Base-by-base conservation (phyloP, 495 filamentous ascomycete species). In the Cercophora samala region DNA sequence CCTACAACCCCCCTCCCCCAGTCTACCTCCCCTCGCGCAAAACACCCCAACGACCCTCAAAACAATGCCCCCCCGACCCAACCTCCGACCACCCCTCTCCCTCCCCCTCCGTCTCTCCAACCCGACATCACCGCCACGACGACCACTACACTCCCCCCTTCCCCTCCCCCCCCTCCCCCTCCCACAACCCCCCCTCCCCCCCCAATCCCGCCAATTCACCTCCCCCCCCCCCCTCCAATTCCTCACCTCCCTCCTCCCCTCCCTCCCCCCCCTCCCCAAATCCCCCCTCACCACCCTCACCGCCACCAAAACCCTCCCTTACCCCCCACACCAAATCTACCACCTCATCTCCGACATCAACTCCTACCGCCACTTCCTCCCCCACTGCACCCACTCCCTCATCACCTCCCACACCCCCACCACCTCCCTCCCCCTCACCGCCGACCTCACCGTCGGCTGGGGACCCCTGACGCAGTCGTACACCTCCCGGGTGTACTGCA, bases 391-490 rank as follows among this genome's bases (percentile, higher is more conserved):
- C 62, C 55, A 52, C 42, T 63, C 32, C 23, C 46, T 21, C 55
- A 26, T 62, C 42, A 81, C 59, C 32, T n/a, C 42, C 58, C 13
- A 17, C 53, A 32, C 59, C 63, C 63, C 51, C 58, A 52, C 54
- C 71, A 23, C n/a, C 18, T 52, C 22, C 64, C 81, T 87, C 78
- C 95, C 95, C 0, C 82, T 85, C 22, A 87, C 87, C 72, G 95
- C 92, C 1, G 88, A 89, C 75, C 84, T 99, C 22, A 89, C 87
- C 4, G 87, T 97, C 29, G 93, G 93, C 63, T 99, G 90, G 85
- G 90, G 90, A 15, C 86, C 85, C 9, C 83, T 94, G 74, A 88
- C 89, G 59, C 93, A 97, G 77, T 86, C 83, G 3, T 98, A 96
- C 83, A 88, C 87, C 1, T 89, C 84, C 26, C 79, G 84, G 4